Percentiles rank a stretch among this genome's conserved stretches.
Evolutionary conservation across 2,329 filamentous ascomycete genomes (phyloP).

Genomic region (Fusarium tupiense): DNA sequence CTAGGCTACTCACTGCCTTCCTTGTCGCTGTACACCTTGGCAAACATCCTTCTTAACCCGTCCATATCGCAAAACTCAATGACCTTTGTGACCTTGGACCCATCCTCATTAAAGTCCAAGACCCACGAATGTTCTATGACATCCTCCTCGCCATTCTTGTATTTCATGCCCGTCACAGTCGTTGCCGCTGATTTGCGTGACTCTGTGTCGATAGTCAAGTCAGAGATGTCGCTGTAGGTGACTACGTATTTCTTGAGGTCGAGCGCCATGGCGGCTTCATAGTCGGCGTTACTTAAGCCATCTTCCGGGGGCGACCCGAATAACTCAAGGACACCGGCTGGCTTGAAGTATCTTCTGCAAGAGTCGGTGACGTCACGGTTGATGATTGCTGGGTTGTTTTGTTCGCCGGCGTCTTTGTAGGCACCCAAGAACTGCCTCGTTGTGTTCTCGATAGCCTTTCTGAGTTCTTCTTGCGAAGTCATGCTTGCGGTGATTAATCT

Average conservation of each 20-base stretch:
- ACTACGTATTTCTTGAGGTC: conserved; percentile 8
- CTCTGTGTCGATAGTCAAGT: conserved; percentile 12
- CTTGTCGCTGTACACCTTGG: neutral
- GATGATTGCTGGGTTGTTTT: conserved; percentile 19
- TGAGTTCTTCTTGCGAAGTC: neutral
- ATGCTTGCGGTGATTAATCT: neutral
- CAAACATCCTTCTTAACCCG: conserved; percentile 1
- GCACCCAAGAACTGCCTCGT: neutral
- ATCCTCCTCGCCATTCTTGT: neutral
- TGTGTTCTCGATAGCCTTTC: conserved; percentile 5
- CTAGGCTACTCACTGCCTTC: neutral
- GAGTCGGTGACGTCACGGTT: conserved; percentile 19
- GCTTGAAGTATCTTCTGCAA: conserved; percentile 19
- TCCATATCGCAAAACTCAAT: conserved; percentile 29
- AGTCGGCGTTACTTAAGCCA: conserved; percentile 4
- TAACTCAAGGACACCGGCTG: neutral
- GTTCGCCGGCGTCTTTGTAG: conserved; percentile 9
- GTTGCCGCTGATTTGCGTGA: conserved; percentile 1
- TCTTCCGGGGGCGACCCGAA: neutral
- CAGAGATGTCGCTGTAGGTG: neutral
- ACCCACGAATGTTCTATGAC: conserved; percentile 21
- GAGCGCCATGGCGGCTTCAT: conserved; percentile 1
- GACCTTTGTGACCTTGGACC: conserved; percentile 12
- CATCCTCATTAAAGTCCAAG: conserved; percentile 12
- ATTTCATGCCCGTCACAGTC: neutral